Base-by-base conservation (phyloP, 768 basidiomycete genomes). In the Cystobasidium tubakii region DNA sequence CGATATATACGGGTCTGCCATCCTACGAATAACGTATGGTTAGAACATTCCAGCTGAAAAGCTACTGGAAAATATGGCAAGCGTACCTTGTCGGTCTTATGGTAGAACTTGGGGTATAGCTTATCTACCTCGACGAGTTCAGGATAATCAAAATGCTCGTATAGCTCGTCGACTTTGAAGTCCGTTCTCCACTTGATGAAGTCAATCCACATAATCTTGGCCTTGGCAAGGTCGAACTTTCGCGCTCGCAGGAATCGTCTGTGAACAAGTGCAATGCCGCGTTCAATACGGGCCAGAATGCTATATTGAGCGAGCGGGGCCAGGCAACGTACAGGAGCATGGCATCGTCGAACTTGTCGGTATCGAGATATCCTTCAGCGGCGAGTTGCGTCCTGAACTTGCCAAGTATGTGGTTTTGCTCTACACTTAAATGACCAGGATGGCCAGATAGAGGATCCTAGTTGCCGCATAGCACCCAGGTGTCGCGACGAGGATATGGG, bases 1-100 rank as follows among this genome's bases (percentile, higher is more conserved):
- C 92, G 79, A 99, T 87, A 85, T 97, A 99, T 78, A 99, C 82
- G 10, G 96, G 96, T 73, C 94, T 88, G 23, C 95, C 95, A 77
- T 96, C 93, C 91, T 93, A 34, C 55, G 7, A 39, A 4, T 46
- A 62, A 57, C n/a, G 21, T 23, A 54, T 54, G 50, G 33, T 62
- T 27, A 72, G 34, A 25, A 57, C 57, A 36, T 69, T 27, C 54
- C 46, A 39, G 27, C 15, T 34, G 9, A 13, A 57, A 62, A 44
- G 64, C 44, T 46, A 6, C 62, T 29, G 42, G 1, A 19, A 43
- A 44, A 46, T 66, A 33, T 46, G 34, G 55, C n/a, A 17, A 27
- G 43, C 84, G 44, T 70, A 92, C 92, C 85, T 89, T 92, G 85
- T 98, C 95, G 77, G 85, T 89, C 84, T 91, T 94, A 84, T 98